Evolutionary conservation across 2,329 filamentous ascomycete genomes (phyloP).

Genomic region (Diaporthe helianthi): DNA sequence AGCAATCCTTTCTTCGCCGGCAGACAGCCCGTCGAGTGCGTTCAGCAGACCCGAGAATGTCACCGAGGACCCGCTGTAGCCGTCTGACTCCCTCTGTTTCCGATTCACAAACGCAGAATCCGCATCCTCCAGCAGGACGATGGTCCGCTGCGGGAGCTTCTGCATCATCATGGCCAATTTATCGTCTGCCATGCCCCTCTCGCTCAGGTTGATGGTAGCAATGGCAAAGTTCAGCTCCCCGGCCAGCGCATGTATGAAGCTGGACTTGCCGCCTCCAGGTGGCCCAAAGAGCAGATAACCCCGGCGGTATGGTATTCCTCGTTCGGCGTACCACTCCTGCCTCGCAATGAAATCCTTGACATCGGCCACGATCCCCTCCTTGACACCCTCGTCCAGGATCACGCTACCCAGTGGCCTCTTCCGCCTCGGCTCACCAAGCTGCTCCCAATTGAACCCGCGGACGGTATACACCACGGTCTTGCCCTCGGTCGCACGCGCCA

Average conservation of each 20-base stretch:
- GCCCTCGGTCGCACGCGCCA: slow-evolving; percentile 81
- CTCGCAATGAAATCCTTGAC: slow-evolving; percentile 82
- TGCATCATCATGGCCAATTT: slow-evolving; percentile 85
- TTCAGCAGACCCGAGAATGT: slow-evolving; percentile 93
- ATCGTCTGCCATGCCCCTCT: slow-evolving; percentile 89
- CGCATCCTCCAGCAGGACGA: slow-evolving; percentile 87
- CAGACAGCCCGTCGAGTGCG: slow-evolving; percentile 88
- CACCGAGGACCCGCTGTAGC: slow-evolving; percentile 85
- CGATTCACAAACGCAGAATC: slow-evolving; percentile 90
- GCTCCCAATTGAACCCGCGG: slow-evolving; percentile 82
- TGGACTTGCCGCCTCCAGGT: slow-evolving; percentile 91
- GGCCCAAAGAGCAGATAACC: slow-evolving; percentile 91
- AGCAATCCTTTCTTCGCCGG: slow-evolving; percentile 90
- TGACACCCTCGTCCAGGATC: slow-evolving; percentile 82
- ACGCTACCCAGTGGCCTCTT: slow-evolving; percentile 91
- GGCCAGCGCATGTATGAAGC: slow-evolving; percentile 93
- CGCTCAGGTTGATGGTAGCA: slow-evolving; percentile 89
- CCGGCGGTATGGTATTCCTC: slow-evolving; percentile 91
- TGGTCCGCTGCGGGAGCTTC: slow-evolving; percentile 81
- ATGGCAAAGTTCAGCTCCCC: slow-evolving; percentile 93
- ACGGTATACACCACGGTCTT: slow-evolving; percentile 93
- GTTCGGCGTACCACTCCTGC: slow-evolving; percentile 88
- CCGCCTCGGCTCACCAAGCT: slow-evolving; percentile 81
- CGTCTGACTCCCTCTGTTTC: slow-evolving; percentile 77
- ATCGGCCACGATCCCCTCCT: slow-evolving; percentile 80